Evolutionary conservation across 2,329 filamentous ascomycete genomes (phyloP).

Genomic region (Mycosphaerella sp.): DNA sequence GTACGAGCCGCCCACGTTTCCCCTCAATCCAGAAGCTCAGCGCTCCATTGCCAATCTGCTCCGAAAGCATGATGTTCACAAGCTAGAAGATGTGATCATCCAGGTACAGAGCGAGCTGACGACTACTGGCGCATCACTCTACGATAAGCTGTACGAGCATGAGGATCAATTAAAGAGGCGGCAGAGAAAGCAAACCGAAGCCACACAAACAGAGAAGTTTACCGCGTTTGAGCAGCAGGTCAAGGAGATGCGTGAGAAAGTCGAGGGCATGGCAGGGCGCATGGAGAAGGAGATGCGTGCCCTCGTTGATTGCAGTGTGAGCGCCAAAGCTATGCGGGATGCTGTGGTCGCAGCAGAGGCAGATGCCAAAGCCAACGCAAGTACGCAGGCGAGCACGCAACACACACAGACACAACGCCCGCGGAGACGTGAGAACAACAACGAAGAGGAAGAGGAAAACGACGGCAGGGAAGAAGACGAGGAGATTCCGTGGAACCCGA

Average conservation of each 20-base stretch:
- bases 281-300: conserved; percentile 54
- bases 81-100: conserved; percentile 45
- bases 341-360: conserved; percentile 40
- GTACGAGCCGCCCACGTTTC: conserved; percentile 49
- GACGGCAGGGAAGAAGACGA: conserved; percentile 35
- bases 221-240: conserved; percentile 38
- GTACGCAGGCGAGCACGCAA: conserved; percentile 35
- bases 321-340: conserved; percentile 40
- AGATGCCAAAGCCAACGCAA: conserved; percentile 33
- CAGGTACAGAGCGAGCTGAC: conserved; percentile 44
- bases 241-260: conserved; percentile 38
- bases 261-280: conserved; percentile 47
- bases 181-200: conserved; percentile 25
- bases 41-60: conserved; percentile 43
- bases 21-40: conserved; percentile 45
- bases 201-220: conserved; percentile 32
- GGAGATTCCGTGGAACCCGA: conserved; percentile 36
- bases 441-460: conserved; percentile 27
- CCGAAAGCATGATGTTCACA: conserved; percentile 36
- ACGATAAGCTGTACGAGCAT: conserved; percentile 46
- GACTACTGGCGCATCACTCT: conserved; percentile 47
- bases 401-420: conserved; percentile 24
- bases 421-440: conserved; percentile 21
- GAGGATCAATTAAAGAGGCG: conserved; percentile 30
- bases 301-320: conserved; percentile 51